Percentiles rank a stretch among this genome's conserved stretches.
Conservation (phyloP, 2,329 filamentous ascomycete species). For the Macroventuria anomochaeta region DNA sequence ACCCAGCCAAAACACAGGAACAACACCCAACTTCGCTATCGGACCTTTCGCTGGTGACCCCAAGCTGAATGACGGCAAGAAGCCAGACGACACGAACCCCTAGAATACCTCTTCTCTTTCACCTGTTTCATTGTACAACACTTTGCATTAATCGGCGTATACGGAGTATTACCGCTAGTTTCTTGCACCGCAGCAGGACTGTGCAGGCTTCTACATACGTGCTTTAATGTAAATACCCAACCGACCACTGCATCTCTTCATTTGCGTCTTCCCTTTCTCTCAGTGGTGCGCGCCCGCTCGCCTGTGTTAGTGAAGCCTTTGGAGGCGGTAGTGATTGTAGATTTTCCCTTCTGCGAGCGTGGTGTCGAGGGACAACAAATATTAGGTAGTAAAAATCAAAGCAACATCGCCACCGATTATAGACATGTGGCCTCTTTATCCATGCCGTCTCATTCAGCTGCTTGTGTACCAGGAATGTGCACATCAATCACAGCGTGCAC, state of each 20-base stretch:
- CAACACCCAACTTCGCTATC: conserved; percentile 52
- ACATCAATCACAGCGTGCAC: conserved; percentile 69
- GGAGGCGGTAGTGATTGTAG: not conserved
- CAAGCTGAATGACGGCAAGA: conserved; percentile 31
- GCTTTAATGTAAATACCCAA: conserved; percentile 18
- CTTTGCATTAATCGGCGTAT: conserved; percentile 3
- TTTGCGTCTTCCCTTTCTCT: not conserved
- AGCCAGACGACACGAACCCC: conserved; percentile 12
- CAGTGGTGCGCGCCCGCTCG: not conserved
- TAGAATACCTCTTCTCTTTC: not conserved
- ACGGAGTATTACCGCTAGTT: not conserved
- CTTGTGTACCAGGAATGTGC: conserved; percentile 5
- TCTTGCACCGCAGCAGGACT: not conserved
- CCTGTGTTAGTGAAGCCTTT: not conserved
- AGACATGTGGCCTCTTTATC: not conserved
- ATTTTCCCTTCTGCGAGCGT: not conserved
- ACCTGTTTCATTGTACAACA: not conserved
- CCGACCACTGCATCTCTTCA: not conserved
- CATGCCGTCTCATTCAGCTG: not conserved
- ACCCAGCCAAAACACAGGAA: conserved; percentile 53
- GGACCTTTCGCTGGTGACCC: conserved; percentile 54
- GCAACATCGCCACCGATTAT: no score
- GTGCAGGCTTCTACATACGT: not conserved
- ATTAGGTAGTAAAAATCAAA: not conserved
- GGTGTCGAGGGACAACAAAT: not conserved